Percentiles rank a stretch among this genome's conserved stretches.
Conservation (phyloP, 345 rosid genomes). For the Limnanthes douglasii region DNA sequence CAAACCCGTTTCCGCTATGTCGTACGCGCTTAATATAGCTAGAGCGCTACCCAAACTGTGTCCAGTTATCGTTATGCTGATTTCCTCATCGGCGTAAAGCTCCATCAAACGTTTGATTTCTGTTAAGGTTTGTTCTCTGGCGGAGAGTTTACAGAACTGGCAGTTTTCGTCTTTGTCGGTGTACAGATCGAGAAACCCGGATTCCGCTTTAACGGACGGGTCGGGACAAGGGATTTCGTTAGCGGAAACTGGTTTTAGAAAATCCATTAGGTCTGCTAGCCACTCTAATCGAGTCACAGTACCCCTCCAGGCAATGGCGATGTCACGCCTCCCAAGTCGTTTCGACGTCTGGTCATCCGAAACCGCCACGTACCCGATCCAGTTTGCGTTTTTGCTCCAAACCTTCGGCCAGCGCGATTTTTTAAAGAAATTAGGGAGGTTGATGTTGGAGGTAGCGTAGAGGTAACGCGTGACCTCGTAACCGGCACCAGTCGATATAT, state of each 20-base stretch:
- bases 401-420: conserved; percentile 74
- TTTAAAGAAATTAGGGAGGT: conserved; percentile 73
- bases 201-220: conserved; percentile 54
- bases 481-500: conserved; percentile 23
- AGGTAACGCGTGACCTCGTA: conserved; percentile 52
- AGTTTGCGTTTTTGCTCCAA: conserved; percentile 75
- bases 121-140: conserved; percentile 49
- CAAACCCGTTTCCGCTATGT: conserved; percentile 47
- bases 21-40: conserved; percentile 67
- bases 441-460: conserved; percentile 60
- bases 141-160: conserved; percentile 48
- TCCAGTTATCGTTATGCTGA: conserved; percentile 69
- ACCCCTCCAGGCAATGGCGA: conserved; percentile 63
- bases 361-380: conserved; percentile 83
- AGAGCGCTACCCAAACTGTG: conserved; percentile 79
- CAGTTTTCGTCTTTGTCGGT: conserved; percentile 48
- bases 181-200: conserved; percentile 72
- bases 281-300: conserved; percentile 71
- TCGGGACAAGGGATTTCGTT: conserved; percentile 57
- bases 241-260: conserved; percentile 26
- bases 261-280: conserved; percentile 68
- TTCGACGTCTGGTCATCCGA: conserved; percentile 35
- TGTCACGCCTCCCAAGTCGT: conserved; percentile 59
- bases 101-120: conserved; percentile 45
- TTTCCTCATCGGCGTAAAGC: conserved; percentile 23